These are phyloP conservation scores for Ceratocystis smalleyi DNA, from an alignment of 2,329 filamentous ascomycete species.

Conservation along the genomic window DNA sequence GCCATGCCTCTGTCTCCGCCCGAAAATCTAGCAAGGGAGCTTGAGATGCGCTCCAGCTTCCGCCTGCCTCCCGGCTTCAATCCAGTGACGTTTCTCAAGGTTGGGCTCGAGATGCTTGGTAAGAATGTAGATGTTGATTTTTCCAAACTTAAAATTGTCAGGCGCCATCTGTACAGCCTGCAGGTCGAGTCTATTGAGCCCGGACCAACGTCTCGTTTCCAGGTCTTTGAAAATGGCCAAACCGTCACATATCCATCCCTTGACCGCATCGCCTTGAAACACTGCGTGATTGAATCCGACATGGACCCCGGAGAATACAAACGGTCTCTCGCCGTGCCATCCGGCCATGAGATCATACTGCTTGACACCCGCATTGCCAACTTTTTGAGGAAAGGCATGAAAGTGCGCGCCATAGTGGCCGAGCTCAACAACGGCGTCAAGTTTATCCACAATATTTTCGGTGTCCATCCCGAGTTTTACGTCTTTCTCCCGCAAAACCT, in stretches of 20 bases:
- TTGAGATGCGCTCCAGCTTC: not conserved
- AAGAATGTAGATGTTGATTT: not conserved
- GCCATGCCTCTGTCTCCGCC: not conserved
- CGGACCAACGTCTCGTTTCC: not conserved
- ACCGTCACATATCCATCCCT: constrained; percentile 4
- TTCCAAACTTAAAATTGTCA: not conserved
- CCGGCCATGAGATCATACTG: constrained; percentile 35
- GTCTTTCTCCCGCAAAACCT: constrained; percentile 51
- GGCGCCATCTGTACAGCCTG: not conserved
- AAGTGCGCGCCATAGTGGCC: constrained; percentile 39
- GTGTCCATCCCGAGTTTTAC: constrained; percentile 46
- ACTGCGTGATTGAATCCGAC: constrained; percentile 33
- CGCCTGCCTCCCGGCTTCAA: not conserved
- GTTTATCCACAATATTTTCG: constrained; percentile 46
- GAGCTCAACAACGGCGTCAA: constrained; percentile 45
- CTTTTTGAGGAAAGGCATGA: constrained; percentile 49
- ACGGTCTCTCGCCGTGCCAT: not conserved
- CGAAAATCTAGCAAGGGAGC: not conserved
- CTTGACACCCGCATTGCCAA: constrained; percentile 44
- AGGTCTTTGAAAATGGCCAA: not conserved
- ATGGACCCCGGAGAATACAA: constrained; percentile 26
- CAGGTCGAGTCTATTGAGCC: constrained; percentile 4
- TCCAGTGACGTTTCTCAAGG: not conserved
- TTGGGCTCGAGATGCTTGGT: constrained; percentile 1
- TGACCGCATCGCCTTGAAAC: constrained; percentile 15